phyloP scores from a whole-genome alignment of 148 eudicot genomes.

The Camellia granthamiana region DNA sequence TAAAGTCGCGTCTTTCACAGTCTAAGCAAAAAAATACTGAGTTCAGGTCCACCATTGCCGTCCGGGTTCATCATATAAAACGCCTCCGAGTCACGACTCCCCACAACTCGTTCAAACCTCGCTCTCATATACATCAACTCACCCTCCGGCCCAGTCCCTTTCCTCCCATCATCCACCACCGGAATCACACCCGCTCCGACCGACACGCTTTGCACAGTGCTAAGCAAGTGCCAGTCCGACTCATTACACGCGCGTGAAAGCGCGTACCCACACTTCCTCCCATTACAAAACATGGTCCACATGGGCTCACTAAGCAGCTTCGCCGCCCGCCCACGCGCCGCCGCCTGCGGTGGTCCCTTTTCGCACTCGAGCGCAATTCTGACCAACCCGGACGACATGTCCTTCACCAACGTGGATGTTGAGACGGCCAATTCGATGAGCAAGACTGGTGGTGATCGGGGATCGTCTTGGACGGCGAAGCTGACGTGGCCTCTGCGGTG shows the following conservation, averaged over 20 bases:
- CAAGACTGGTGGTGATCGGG: conserved; percentile 52
- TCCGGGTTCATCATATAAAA: conserved; percentile 91
- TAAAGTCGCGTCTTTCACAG: conserved; percentile 8
- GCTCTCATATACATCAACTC: conserved; percentile 90
- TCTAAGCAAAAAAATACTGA: conserved; percentile 78
- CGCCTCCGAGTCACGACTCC: conserved; percentile 85
- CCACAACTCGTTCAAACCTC: conserved; percentile 76
- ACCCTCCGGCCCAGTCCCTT: conserved; percentile 39
- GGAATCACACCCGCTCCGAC: conserved; percentile 93
- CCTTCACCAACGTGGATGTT: conserved; percentile 57
- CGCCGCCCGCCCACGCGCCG: conserved; percentile 17
- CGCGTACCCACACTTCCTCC: conserved; percentile 69
- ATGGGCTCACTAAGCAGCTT: conserved; percentile 44
- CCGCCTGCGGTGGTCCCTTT: conserved; percentile 9
- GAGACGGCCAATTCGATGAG: conserved; percentile 59
- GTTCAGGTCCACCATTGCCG: conserved; percentile 85
- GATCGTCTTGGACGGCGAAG: conserved; percentile 68
- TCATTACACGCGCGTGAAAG: conserved; percentile 46
- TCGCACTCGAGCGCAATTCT: conserved; percentile 74
- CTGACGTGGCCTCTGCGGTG: conserved; percentile 76
- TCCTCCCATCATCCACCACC: conserved; percentile 37
- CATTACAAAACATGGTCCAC: conserved; percentile 89
- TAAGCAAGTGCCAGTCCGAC: conserved; percentile 64
- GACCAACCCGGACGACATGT: conserved; percentile 82
- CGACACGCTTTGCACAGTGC: conserved; percentile 62